Base-by-base conservation (phyloP, 1,284 basidiomycete genomes). In the Inonotus obliquus region DNA sequence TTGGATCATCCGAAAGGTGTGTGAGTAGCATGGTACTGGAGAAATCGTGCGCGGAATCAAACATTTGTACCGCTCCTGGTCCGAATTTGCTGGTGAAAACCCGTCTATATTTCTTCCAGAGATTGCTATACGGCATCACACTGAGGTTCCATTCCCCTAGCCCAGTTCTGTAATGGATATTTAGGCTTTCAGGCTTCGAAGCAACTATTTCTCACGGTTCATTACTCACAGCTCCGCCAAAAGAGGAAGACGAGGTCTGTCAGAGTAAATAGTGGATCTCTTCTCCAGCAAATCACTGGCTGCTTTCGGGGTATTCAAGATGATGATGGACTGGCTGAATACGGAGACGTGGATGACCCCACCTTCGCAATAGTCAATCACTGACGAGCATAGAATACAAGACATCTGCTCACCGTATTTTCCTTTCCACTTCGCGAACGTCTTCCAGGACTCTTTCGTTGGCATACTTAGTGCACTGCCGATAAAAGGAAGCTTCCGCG, bases 381-480 rank as follows among this genome's bases (percentile, higher is more conserved):
- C 29, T 9, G 29, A 35, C 27, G 14, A 19, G 17, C 7, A 7
- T 4, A 7, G 17, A 35, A 37, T n/a, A n/a, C 4, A 35, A n/a
- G 29, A 4, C 7, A 14, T 32, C 9, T 32, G 27, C 21, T 27
- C 38, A 65, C 66, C 66, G 54, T 67, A 67, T 21, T 61, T 55
- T 41, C 60, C 61, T 37, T 81, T 77, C 84, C 83, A 86, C 49
- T 76, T 70, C 23, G 79, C 74, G 66, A 84, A 86, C 0, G 79
- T 81, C 39, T 79, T 64, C 83, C 83, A 85, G 60, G 81, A 79
- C 64, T 75, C 71, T 60, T 78, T 75, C 21, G 72, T 73, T 32
- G 82, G 81, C 76, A 85, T 80, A 65, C 83, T 80, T 21, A 84
- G 70, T 19, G 80, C 66, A 65, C 84, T 83, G 19, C 81, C 83